Base-by-base conservation (phyloP, 306 rosid genomes). In the Herpetospermum pedunculosum region DNA sequence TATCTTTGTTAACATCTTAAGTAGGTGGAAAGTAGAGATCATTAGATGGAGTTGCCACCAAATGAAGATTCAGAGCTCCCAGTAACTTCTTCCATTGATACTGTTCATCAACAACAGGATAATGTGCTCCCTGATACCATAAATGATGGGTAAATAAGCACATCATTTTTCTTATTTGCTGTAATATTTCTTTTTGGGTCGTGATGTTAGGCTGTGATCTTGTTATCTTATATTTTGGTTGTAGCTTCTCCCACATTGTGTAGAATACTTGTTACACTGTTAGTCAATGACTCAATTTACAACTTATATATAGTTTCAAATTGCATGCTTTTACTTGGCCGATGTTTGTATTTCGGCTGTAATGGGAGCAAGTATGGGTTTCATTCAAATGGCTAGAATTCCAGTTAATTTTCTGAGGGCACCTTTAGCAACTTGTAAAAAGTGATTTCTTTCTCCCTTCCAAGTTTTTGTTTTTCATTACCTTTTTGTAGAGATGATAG, bases 21-120 rank as follows among this genome's bases (percentile, higher is more conserved):
- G 72, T 23, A 50, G 76, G 76, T 35, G 21, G 12, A 25, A 54
- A 53, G 40, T 34, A 13, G 67, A 55, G 70, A 73, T 46, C 46
- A 32, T 21, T 29, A 40, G 30, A 92, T 89, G 97, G 96, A 85
- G 79, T 50, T 57, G 77, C 82, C 83, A 71, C 38, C 90, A 23
- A 73, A 72, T 84, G 73, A 68, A 43, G 73, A 43, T 68, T 71
- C 75, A 38, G 82, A 73, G 52, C 77, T 76, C 25, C 73, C 72
- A 8, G 52, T 75, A 5, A 50, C 71, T 80, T 37, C 90, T 54
- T 79, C 88, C 34, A 74, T 58, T 60, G 85, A 87, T 19, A 72
- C 67, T 25, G 91, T 26, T 47, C 81, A 79, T 55, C 82, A 6
- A 13, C 79, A 48, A 30, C 79, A 75, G 35, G 80, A 74, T 47